Percentiles rank a stretch among this genome's conserved stretches.
Evolutionary conservation across 106 monocot species (phyloP).

Genomic region (Agapanthus africanus): DNA sequence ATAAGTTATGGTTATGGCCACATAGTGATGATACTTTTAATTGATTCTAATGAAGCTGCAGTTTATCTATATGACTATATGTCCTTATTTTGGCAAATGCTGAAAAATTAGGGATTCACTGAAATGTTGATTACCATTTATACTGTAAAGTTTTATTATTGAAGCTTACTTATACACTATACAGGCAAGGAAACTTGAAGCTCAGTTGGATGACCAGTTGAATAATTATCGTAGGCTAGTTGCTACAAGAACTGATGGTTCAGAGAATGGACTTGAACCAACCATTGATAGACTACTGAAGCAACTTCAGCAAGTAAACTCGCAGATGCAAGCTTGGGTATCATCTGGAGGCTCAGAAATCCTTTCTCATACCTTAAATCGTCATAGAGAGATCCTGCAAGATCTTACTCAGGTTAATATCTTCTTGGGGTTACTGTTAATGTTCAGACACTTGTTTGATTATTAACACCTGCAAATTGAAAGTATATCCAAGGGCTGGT

Average conservation of each 20-base stretch:
- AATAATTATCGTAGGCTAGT: constrained; percentile 69
- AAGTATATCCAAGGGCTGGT: no score
- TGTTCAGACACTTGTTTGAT: no score
- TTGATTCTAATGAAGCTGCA: background rate
- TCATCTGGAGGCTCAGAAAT: constrained; percentile 94
- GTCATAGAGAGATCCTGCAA: constrained; percentile 87
- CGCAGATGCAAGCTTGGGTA: constrained; percentile 90
- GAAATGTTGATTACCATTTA: background rate
- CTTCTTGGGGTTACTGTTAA: no score
- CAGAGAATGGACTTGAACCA: constrained; percentile 74
- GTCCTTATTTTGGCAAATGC: background rate
- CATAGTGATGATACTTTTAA: background rate
- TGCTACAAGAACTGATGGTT: constrained; percentile 53
- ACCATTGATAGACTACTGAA: constrained; percentile 70
- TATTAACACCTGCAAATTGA: no score
- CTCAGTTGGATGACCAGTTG: constrained; percentile 86
- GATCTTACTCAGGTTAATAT: no score
- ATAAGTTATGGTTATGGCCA: background rate
- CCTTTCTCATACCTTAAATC: constrained; percentile 81
- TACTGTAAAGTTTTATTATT: background rate
- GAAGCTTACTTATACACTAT: constrained; percentile 1
- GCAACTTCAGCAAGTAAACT: constrained; percentile 91
- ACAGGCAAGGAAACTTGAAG: constrained; percentile 94
- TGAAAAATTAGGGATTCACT: background rate
- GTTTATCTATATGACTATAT: no score